Evolutionary conservation across 176 grass and related monocot genomes (phyloP).

Genomic region (Pharus latifolius): DNA sequence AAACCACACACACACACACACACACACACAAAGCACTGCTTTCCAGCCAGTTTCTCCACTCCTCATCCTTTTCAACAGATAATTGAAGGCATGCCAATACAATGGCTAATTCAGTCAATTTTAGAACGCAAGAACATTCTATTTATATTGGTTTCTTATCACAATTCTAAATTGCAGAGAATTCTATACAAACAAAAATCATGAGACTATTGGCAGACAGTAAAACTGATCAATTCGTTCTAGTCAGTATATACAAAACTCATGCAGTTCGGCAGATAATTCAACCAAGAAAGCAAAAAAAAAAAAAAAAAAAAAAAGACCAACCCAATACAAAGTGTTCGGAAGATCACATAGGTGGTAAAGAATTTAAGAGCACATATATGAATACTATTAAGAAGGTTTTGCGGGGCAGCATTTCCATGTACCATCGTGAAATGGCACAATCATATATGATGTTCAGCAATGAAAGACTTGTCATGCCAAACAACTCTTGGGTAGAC

Average conservation of each 20-base stretch:
- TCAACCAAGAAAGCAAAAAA: no score
- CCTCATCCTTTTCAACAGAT: not conserved
- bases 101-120: not conserved
- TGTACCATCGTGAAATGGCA: no score
- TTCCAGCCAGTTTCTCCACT: not conserved
- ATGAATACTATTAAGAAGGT: no score
- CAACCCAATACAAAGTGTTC: no score
- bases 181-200: no score
- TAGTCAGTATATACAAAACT: not conserved
- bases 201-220: not conserved
- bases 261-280: not conserved
- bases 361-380: no score
- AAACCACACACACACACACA: not conserved
- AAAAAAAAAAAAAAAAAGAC: no score
- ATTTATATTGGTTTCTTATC: not conserved
- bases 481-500: no score
- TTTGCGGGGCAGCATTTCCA: no score
- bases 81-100: not conserved
- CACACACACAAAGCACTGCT: not conserved
- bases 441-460: no score
- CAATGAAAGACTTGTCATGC: no score
- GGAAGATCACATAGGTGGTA: no score
- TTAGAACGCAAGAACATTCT: not conserved
- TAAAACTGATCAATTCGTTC: not conserved
- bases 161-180: not conserved